Base-by-base conservation (phyloP, 2,329 filamentous ascomycete species). In the Aspergillus ibericus region DNA sequence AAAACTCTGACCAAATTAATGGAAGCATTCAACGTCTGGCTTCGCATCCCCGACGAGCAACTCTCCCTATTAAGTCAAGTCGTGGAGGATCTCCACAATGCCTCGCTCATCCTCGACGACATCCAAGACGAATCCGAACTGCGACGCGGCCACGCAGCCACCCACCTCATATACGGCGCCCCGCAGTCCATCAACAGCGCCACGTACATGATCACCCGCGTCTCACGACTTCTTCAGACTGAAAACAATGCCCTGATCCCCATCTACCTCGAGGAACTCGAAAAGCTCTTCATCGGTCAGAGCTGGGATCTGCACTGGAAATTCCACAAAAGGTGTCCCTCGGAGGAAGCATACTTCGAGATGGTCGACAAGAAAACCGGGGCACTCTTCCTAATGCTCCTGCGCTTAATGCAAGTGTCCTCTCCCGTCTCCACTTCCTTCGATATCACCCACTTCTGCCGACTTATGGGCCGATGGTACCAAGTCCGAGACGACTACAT, bases 361-460 rank as follows among this genome's bases (percentile, higher is more conserved):
- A 60, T 60, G 59, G 32, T 60, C 5, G 55, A 55, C 25, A 40
- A 40, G 3, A 60, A 60, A 35, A 60, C 58, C 2, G 58, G 58
- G 3, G 58, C 35, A 1, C 29, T 60, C 29, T 60, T 60, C 20
- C 18, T 25, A 15, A n/a, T 58, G 12, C 13, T 53, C 2, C 6
- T 46, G 1, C 16, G 40, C 1, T 38, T 58, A n/a, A 56, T 56
- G 53, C 32, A 38, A n/a, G 27, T 10, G 2, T 5, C 29, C 3
- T 8, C 10, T n/a, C 13, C 53, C 12, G 9, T 29, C 27, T 12
- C 13, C 10, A 13, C 13, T 22, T 4, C 10, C 16, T 18, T 6
- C n/a, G 18, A 32, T 8, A 42, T 32, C 18, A n/a, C 12, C 13
- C 18, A n/a, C 7, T 38, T 49, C 20, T 29, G 42, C 40, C 27